These are phyloP conservation scores for Pseudisothecium myosuroides DNA, from an alignment of 225 moss, liverwort and hornwort genomes.

Conservation along the genomic window DNA sequence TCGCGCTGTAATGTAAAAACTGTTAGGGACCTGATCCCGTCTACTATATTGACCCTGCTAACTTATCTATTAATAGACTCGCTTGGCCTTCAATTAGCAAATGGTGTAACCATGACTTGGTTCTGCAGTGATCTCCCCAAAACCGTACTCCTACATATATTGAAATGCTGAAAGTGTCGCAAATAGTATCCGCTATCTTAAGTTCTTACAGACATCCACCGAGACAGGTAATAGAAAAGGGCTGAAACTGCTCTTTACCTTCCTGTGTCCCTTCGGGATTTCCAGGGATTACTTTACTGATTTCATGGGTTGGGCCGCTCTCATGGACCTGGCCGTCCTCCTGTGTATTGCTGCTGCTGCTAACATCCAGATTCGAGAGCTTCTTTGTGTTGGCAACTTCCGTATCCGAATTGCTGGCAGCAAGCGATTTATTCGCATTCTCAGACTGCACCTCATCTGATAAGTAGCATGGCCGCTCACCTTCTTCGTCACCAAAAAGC, in stretches of 20 bases:
- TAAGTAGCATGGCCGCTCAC: constrained; percentile 71
- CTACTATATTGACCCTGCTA: background rate
- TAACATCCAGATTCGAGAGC: constrained; percentile 13
- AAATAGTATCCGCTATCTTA: background rate
- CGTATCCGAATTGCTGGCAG: constrained; percentile 2
- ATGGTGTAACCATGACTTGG: background rate
- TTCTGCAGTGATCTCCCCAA: background rate
- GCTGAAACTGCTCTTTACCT: constrained; percentile 4
- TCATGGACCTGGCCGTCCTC: constrained; percentile 10
- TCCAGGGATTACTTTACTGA: background rate
- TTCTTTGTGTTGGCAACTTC: background rate
- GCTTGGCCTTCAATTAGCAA: background rate
- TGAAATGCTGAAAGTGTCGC: background rate
- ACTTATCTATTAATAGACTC: background rate
- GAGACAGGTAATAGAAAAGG: background rate
- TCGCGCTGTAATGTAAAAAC: background rate
- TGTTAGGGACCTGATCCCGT: too few relatives aligned
- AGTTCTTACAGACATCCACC: background rate
- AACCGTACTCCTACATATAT: background rate
- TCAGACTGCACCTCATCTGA: constrained; percentile 34
- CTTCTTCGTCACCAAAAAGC: constrained; percentile 54
- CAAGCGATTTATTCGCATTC: background rate
- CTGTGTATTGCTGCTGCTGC: background rate
- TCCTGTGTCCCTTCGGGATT: background rate
- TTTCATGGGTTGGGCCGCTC: background rate